phyloP scores from a whole-genome alignment of 352 stramenopile species.

The Peronospora destructor region DNA sequence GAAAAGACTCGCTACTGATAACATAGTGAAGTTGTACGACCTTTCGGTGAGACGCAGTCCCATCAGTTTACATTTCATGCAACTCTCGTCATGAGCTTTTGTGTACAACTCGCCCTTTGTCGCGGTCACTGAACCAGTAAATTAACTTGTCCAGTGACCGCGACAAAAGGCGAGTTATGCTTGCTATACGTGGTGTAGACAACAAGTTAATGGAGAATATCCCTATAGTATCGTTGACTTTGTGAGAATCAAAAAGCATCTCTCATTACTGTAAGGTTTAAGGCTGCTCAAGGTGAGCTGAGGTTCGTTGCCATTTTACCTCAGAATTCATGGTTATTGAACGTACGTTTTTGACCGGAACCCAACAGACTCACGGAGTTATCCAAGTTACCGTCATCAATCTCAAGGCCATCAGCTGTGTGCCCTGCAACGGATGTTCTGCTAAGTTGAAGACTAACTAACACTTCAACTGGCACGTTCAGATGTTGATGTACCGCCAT shows the following conservation, averaged over 20 bases:
- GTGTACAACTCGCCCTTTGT: too few species aligned
- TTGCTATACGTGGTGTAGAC: too few species aligned
- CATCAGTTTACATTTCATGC: too few species aligned
- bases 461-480: constrained; percentile 36
- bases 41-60: neutral
- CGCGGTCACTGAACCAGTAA: too few species aligned
- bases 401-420: constrained; percentile 20
- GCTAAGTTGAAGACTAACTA: neutral
- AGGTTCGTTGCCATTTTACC: neutral
- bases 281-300: constrained; percentile 11
- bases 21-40: too few species aligned
- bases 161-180: too few species aligned
- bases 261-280: neutral
- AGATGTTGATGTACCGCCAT: constrained; percentile 32
- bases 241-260: too few species aligned
- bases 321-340: neutral
- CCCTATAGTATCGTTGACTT: too few species aligned
- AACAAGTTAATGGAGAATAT: too few species aligned
- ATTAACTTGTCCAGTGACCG: too few species aligned
- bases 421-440: constrained; percentile 49
- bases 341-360: constrained; percentile 1
- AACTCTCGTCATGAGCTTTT: too few species aligned
- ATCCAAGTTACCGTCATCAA: constrained; percentile 7
- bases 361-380: constrained; percentile 4
- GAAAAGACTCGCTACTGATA: too few species aligned